phyloP scores from a whole-genome alignment of 228 moss, liverwort and hornwort species.

The Sphagnum fallax region DNA sequence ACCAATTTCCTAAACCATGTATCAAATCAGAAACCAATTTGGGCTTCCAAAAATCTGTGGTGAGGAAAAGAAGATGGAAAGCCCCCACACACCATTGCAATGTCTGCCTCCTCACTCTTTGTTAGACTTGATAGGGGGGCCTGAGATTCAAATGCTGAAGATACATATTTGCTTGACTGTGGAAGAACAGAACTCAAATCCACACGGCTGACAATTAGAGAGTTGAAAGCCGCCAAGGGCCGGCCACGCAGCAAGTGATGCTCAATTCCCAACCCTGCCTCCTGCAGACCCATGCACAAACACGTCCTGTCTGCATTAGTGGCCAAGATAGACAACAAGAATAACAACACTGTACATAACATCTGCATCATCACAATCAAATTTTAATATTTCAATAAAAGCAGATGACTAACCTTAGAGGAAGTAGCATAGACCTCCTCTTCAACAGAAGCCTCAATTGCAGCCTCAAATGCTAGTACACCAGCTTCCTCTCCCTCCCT shows the following conservation, averaged over 20 bases:
- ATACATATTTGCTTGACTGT: conserved; percentile 32
- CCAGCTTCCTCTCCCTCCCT: conserved; percentile 14
- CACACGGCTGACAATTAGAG: conserved; percentile 48
- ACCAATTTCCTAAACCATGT: too few species aligned
- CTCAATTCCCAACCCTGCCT: conserved; percentile 62
- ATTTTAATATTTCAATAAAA: neutral
- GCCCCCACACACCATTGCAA: conserved; percentile 34
- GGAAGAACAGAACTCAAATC: conserved; percentile 16
- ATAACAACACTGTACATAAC: too few species aligned
- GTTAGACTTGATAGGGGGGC: conserved; percentile 52
- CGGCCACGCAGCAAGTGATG: conserved; percentile 80
- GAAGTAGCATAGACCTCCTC: conserved; percentile 54
- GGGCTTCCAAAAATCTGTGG: too few species aligned
- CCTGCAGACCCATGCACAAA: conserved; percentile 18
- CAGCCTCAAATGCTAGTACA: conserved; percentile 19
- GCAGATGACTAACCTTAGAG: conserved; percentile 40
- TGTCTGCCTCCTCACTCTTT: conserved; percentile 54
- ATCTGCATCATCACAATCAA: too few species aligned
- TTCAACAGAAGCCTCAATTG: conserved; percentile 13
- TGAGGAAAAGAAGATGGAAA: too few species aligned
- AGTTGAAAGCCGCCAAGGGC: conserved; percentile 71
- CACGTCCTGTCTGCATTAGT: too few species aligned
- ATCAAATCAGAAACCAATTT: too few species aligned
- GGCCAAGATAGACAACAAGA: too few species aligned
- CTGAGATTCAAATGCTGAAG: conserved; percentile 36